Evolutionary conservation across 2,329 filamentous ascomycete species (phyloP).

Genomic region (Cercospora sojina): DNA sequence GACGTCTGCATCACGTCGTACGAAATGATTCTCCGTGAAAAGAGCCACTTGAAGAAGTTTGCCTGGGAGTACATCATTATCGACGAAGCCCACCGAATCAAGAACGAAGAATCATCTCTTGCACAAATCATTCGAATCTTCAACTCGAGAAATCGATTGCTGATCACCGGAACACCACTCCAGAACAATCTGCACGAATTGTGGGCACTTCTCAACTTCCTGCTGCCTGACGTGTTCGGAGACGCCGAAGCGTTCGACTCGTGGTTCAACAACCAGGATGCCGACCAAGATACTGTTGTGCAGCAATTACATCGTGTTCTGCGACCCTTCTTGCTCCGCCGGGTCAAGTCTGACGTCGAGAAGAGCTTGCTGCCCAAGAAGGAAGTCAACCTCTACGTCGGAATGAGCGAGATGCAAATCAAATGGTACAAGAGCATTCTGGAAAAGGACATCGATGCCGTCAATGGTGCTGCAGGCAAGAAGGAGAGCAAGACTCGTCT

Average conservation of each 20-base stretch:
- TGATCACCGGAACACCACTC: conserved; percentile 94
- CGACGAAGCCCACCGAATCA: conserved; percentile 96
- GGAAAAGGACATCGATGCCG: conserved; percentile 97
- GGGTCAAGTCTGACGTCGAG: conserved; percentile 96
- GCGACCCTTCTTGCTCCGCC: conserved; percentile 87
- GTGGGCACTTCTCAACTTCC: conserved; percentile 95
- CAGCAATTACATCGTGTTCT: conserved; percentile 93
- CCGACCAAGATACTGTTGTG: conserved; percentile 91
- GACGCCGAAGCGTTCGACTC: conserved; percentile 96
- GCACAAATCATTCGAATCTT: conserved; percentile 96
- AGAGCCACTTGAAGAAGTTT: conserved; percentile 92
- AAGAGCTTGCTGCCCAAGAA: conserved; percentile 98
- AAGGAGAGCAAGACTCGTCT: conserved; percentile 96
- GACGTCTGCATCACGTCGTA: conserved; percentile 98
- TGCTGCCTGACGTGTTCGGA: conserved; percentile 96
- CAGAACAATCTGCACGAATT: conserved; percentile 98
- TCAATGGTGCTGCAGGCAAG: conserved; percentile 94
- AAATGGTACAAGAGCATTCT: conserved; percentile 99
- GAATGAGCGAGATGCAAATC: conserved; percentile 98
- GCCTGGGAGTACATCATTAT: conserved; percentile 99
- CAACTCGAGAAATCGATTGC: conserved; percentile 87
- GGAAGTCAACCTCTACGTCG: conserved; percentile 93
- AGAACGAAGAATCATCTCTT: conserved; percentile 96
- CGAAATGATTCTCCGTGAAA: conserved; percentile 97
- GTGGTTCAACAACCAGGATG: conserved; percentile 90